Conservation (phyloP, 169 alveolate genomes). For the Eimeria necatrix region DNA sequence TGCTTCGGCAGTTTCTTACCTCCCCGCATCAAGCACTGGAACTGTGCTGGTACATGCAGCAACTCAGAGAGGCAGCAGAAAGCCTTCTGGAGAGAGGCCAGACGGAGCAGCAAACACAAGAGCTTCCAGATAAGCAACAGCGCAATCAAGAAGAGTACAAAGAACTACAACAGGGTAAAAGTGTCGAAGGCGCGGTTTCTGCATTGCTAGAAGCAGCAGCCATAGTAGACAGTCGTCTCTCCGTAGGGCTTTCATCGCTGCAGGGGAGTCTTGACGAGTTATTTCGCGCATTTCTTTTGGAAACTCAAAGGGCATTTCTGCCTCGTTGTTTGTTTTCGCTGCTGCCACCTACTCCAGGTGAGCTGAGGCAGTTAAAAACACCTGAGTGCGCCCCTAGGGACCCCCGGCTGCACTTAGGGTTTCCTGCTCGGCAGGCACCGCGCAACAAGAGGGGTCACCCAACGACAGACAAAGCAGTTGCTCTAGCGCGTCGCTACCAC, state of each 20-base stretch:
- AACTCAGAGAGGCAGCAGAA: slow-evolving; percentile 37
- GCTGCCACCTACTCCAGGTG: not conserved
- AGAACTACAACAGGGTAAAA: not conserved
- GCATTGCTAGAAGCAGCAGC: slow-evolving; percentile 46
- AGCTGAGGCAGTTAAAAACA: not conserved
- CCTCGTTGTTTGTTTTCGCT: slow-evolving; percentile 20
- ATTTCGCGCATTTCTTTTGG: not conserved
- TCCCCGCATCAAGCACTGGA: slow-evolving; percentile 26
- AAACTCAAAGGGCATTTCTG: not conserved
- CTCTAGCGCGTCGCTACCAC: not conserved
- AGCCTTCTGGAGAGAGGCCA: not conserved
- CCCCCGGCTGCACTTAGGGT: not conserved
- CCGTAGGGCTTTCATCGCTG: slow-evolving; percentile 5
- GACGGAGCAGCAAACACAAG: not conserved
- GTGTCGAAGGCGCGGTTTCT: not conserved
- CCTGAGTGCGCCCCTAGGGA: slow-evolving; percentile 3
- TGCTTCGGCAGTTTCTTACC: not conserved
- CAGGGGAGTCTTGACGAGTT: slow-evolving; percentile 3
- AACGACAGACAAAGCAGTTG: not conserved
- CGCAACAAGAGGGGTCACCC: slow-evolving; percentile 20
- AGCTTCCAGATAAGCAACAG: not conserved
- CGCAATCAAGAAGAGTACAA: not conserved
- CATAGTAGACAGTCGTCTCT: not conserved
- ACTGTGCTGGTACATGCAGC: slow-evolving; percentile 57
- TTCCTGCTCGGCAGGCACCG: not conserved